Evolutionary conservation across 148 eudicot genomes (phyloP).

Genomic region (Amaranthus hypochondriacus): DNA sequence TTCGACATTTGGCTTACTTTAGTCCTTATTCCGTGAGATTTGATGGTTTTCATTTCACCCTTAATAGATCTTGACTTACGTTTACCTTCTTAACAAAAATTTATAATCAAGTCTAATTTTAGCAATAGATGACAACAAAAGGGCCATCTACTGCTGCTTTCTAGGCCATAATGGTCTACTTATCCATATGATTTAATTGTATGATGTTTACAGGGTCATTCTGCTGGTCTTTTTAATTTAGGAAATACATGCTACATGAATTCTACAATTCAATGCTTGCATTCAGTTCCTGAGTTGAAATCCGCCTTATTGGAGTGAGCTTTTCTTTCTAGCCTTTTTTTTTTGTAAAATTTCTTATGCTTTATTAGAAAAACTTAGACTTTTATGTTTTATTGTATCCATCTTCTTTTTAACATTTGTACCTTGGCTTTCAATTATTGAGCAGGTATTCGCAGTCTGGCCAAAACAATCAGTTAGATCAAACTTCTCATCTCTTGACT

Average conservation of each 20-base stretch:
- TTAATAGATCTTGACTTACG: not conserved
- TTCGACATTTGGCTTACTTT: not conserved
- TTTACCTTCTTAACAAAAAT: not conserved
- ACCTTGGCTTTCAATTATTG: conserved; percentile 11
- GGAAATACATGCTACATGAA: conserved; percentile 99
- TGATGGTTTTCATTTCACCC: not conserved
- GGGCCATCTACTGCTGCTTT: not conserved
- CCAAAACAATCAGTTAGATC: conserved; percentile 71
- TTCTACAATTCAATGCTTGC: conserved; percentile 88
- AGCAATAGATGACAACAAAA: not conserved
- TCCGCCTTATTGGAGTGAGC: conserved; percentile 74
- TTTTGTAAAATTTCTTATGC: not conserved
- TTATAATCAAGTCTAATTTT: not conserved
- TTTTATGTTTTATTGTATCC: not conserved
- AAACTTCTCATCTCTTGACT: conserved; percentile 82
- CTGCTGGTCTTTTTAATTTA: conserved; percentile 84
- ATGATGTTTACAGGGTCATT: conserved; percentile 62
- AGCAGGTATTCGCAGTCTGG: conserved; percentile 78
- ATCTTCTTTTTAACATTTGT: not conserved
- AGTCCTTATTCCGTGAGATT: not conserved
- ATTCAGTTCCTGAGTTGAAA: conserved; percentile 95
- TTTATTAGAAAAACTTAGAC: not conserved
- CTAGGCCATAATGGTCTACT: not conserved
- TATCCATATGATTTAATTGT: not conserved
- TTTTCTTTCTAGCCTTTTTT: not conserved